Evolutionary conservation across 441 rosid species (phyloP), one percentile per base, ranked within the genome.

Genomic region (Breynia disticha): DNA sequence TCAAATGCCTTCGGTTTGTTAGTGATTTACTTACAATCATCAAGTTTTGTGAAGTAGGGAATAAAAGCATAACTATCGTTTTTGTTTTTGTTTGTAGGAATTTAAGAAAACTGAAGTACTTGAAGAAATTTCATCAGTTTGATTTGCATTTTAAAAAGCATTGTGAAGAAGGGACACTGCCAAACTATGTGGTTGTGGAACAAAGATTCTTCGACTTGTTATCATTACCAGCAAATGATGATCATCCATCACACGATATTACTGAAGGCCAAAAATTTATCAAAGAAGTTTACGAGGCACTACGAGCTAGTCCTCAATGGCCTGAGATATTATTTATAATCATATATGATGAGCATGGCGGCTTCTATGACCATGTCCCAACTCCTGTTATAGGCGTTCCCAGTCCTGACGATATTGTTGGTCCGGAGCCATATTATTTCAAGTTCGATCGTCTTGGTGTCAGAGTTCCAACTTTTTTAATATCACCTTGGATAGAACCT

Each of bases 361-460:
- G 96, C n/a, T 87, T 80, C 66, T 90, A 81, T 24, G 96, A 90
- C 62, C 98, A 90, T 60, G 98, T 83, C 32, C 88, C 90, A 2
- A 87, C 96, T 10, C 98, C 98, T 0, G 66, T 69, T 8, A 62
- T 32, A 1, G 95, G 93, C 3, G 80, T 90, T 19, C 98, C 98
- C 0, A 87, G 76, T 57, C 98, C 95, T 0, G 96, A 87, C 22
- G 95, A 70, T 43, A 64, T 90, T 18, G 71, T 76, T 43, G 91
- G 95, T 9, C 84, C 86, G 0, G 67, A 60, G 12, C 96, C 97
- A 0, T 83, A 74, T 54, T 60, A 76, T 46, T 90, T 84, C 67
- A 79, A 80, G 72, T 90, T 90, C 37, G 84, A 90, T 51, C 83
- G 97, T n/a, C 93, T 87, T 7, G 96, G 96, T n/a, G 83, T 87